phyloP scores from a whole-genome alignment of 805 yeast species.

The Kazachstania bromeliacearum region DNA sequence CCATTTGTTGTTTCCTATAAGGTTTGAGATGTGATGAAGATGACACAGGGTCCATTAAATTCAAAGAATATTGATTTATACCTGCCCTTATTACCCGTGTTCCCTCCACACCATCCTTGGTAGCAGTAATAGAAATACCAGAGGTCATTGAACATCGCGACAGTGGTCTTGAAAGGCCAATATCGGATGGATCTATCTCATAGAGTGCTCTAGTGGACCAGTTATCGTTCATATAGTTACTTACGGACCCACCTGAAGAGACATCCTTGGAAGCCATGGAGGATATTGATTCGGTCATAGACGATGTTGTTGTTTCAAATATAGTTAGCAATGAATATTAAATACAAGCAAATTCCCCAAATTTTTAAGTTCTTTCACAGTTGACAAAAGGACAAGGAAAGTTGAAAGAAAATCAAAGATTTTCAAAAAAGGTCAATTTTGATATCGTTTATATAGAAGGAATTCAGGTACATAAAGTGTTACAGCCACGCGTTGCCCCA shows the following conservation, averaged over 20 bases:
- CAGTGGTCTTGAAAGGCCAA: conserved; percentile 42
- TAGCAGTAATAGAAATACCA: conserved; percentile 63
- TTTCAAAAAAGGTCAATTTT: too few species aligned
- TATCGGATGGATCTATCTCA: conserved; percentile 18
- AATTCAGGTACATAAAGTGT: too few species aligned
- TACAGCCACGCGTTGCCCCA: too few species aligned
- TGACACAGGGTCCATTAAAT: conserved; percentile 30
- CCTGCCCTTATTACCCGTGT: conserved; percentile 40
- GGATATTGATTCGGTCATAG: conserved; percentile 17
- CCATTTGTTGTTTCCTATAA: conserved; percentile 2
- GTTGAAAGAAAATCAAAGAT: too few species aligned
- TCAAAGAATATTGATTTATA: conserved; percentile 32
- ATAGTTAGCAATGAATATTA: background rate
- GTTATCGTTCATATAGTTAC: conserved; percentile 10
- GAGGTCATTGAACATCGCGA: conserved; percentile 57
- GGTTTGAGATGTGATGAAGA: too few species aligned
- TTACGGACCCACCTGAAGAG: conserved; percentile 10
- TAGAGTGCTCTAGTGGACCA: conserved; percentile 15
- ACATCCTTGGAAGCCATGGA: conserved; percentile 18
- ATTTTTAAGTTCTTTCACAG: too few species aligned
- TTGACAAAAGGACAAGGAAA: conserved; percentile 1
- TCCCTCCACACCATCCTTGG: conserved; percentile 68
- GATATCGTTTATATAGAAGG: too few species aligned
- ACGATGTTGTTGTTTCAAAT: background rate
- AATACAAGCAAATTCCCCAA: background rate